Evolutionary conservation across 352 stramenopile genomes (phyloP).

Genomic region (Phytophthora lateralis): DNA sequence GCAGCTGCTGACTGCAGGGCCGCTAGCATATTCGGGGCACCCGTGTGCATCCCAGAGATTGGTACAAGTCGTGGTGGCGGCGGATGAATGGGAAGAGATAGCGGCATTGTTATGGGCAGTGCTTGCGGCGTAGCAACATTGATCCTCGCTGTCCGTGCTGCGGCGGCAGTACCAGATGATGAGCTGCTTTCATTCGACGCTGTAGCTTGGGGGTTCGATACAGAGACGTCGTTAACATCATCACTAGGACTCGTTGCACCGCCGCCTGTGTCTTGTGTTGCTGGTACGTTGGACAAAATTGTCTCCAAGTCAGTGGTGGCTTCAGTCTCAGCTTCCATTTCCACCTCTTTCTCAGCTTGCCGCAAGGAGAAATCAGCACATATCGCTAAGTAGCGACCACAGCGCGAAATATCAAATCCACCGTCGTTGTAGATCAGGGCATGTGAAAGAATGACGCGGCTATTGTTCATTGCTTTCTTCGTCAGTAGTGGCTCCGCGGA

Average conservation of each 20-base stretch:
- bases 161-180: slow-evolving; percentile 21
- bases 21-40: slow-evolving; percentile 61
- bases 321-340: slow-evolving; percentile 81
- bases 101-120: slow-evolving; percentile 30
- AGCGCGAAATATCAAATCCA: slow-evolving; percentile 96
- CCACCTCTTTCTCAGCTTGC: slow-evolving; percentile 87
- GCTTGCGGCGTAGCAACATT: slow-evolving; percentile 9
- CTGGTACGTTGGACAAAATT: slow-evolving; percentile 62
- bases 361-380: slow-evolving; percentile 94
- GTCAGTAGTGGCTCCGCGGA: slow-evolving; percentile 70
- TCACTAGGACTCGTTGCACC: slow-evolving; percentile 65
- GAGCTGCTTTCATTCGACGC: slow-evolving; percentile 46
- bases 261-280: slow-evolving; percentile 58
- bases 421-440: slow-evolving; percentile 98
- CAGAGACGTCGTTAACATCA: slow-evolving; percentile 67
- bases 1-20: slow-evolving; percentile 64
- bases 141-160: slow-evolving; percentile 14
- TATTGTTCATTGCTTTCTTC: slow-evolving; percentile 89
- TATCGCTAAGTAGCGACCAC: slow-evolving; percentile 93
- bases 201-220: slow-evolving; percentile 42
- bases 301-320: slow-evolving; percentile 75
- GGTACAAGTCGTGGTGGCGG: slow-evolving; percentile 44
- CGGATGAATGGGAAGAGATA: slow-evolving; percentile 43
- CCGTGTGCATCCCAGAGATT: slow-evolving; percentile 37
- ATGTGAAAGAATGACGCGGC: slow-evolving; percentile 85